These are phyloP conservation scores for Xylaria palmicola DNA, from an alignment of 495 filamentous ascomycete species.

Conservation along the genomic window DNA sequence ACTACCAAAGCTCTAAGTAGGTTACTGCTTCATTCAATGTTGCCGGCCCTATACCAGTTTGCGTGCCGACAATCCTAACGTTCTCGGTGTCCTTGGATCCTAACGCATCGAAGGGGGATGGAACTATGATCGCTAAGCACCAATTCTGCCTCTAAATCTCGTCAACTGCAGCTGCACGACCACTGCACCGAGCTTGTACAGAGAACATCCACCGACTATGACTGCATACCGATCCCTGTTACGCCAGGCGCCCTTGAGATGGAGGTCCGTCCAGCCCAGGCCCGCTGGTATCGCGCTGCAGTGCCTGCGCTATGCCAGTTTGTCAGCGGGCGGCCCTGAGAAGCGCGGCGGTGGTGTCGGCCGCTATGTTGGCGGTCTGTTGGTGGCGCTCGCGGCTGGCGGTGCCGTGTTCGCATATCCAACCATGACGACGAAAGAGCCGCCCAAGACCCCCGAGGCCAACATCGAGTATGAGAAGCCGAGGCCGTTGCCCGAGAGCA, in stretches of 20 bases:
- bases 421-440: constrained; percentile 15
- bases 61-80: background rate
- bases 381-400: constrained; percentile 23
- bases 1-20: no score
- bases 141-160: background rate
- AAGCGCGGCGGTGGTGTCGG: constrained; percentile 14
- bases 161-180: background rate
- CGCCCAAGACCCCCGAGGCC: constrained; percentile 29
- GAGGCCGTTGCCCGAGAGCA: constrained; percentile 50
- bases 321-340: background rate
- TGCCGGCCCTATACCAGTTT: background rate
- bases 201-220: constrained; percentile 21
- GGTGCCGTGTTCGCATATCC: constrained; percentile 24
- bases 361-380: constrained; percentile 17
- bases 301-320: constrained; percentile 34
- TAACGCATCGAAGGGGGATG: background rate
- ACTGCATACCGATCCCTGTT: constrained; percentile 21
- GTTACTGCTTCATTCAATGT: background rate
- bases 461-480: constrained; percentile 61
- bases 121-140: background rate
- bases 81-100: background rate
- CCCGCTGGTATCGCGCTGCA: constrained; percentile 15
- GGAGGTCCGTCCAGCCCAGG: constrained; percentile 10
- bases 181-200: background rate
- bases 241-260: constrained; percentile 23